Evolutionary conservation across 306 rosid genomes (phyloP), one percentile per base, ranked within the genome.

Genomic region (Chamaecrista fasciculata): DNA sequence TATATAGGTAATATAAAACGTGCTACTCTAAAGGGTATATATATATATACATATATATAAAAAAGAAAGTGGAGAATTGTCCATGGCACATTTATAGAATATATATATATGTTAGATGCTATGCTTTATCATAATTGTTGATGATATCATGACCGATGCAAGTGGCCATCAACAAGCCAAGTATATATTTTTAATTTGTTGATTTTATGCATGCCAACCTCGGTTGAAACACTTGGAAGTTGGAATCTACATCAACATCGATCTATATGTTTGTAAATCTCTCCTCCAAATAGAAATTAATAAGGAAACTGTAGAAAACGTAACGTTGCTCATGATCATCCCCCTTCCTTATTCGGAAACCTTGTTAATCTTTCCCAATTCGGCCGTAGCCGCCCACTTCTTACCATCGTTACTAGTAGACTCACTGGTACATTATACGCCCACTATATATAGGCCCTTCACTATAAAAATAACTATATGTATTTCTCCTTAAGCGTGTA

Each of bases 201-300:
- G 6, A 33, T 70, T 28, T 33, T 69, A 39, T 34, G 23, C 61
- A 39, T 34, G 23, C 61, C 70, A 15, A 46, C 10, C 65, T 52
- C 36, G 6, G 51, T n/a, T 25, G 77, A 66, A 69, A 50, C 51
- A 39, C 62, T 33, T 73, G 70, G 71, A 70, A 78, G n/a, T n/a
- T n/a, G n/a, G n/a, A n/a, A n/a, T n/a, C n/a, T n/a, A n/a, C n/a
- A n/a, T n/a, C n/a, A n/a, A n/a, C n/a, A n/a, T n/a, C n/a, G n/a
- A n/a, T n/a, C n/a, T n/a, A n/a, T n/a, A n/a, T n/a, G n/a, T n/a
- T n/a, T 67, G 77, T 53, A 70, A 72, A 67, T 67, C 18, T 29
- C 74, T 77, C 76, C 74, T 7, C 87, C 78, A 52, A 67, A 84
- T 73, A 37, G 76, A n/a, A n/a, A n/a, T n/a, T n/a, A n/a, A n/a